Conservation (phyloP, 192 early-diverging fungal species). For the Coemansia sp. region DNA sequence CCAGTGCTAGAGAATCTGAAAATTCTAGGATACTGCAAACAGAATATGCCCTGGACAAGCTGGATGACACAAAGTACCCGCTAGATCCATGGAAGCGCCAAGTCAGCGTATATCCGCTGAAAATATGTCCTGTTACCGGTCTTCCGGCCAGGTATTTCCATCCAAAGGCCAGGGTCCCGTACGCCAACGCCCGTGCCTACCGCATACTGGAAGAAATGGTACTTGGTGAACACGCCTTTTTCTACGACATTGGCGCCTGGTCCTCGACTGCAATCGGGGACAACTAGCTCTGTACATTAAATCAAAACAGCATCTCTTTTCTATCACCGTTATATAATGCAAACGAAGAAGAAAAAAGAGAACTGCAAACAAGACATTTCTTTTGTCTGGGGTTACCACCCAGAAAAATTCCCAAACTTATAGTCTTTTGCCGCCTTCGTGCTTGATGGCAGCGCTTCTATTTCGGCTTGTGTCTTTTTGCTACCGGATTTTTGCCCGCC, state of each 20-base stretch:
- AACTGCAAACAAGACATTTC: neutral
- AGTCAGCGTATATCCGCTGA: constrained; percentile 17
- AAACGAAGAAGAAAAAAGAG: neutral
- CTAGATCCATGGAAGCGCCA: constrained; percentile 28
- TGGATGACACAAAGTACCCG: constrained; percentile 34
- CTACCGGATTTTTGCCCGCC: neutral
- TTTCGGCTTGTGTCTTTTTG: neutral
- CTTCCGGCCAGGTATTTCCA: constrained; percentile 47
- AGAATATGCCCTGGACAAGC: constrained; percentile 25
- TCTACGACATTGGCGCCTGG: constrained; percentile 41
- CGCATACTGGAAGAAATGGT: constrained; percentile 44
- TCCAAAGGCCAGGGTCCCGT: constrained; percentile 43
- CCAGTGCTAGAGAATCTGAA: neutral
- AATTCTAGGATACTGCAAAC: neutral
- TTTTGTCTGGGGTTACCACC: constrained; percentile 22
- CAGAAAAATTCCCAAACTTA: constrained; percentile 42
- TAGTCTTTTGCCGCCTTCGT: constrained; percentile 21
- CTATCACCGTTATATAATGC: neutral
- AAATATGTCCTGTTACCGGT: constrained; percentile 42
- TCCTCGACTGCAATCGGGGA: constrained; percentile 26
- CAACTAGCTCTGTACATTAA: neutral
- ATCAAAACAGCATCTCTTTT: too few species aligned
- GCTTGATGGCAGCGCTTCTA: neutral
- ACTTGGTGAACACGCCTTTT: constrained; percentile 38
- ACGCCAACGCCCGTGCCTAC: constrained; percentile 41